Percentiles rank a stretch among this genome's conserved stretches.
phyloP scores from a whole-genome alignment of 768 basidiomycete genomes.

The Pseudohyphozyma bogoriensis region DNA sequence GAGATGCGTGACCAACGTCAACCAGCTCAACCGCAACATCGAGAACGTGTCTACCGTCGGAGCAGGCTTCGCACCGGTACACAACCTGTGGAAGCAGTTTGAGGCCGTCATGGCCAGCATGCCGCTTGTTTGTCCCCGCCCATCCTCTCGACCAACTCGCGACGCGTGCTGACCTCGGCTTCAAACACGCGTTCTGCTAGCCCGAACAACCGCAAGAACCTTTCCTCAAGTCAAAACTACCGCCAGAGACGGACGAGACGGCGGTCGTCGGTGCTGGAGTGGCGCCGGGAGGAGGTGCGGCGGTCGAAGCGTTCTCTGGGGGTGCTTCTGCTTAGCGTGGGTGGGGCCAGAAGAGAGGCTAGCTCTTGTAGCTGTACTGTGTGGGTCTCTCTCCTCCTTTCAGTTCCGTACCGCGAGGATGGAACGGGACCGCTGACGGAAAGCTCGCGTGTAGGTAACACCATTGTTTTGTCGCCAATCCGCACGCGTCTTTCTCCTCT shows the following conservation, averaged over 20 bases:
- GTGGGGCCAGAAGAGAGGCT: background rate
- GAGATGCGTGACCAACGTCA: constrained; percentile 12
- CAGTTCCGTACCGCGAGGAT: too few relatives aligned
- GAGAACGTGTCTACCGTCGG: constrained; percentile 20
- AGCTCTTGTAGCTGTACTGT: too few relatives aligned
- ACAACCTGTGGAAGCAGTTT: constrained; percentile 23
- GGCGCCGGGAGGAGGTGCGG: constrained; percentile 4
- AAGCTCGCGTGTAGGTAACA: too few relatives aligned
- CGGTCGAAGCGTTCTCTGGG: background rate
- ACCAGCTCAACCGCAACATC: constrained; percentile 29
- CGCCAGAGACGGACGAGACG: constrained; percentile 2
- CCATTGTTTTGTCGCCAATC: too few relatives aligned
- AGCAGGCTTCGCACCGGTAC: constrained; percentile 14
- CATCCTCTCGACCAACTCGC: background rate
- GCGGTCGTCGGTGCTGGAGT: background rate
- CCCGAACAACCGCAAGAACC: background rate
- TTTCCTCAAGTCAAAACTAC: background rate
- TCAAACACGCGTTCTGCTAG: background rate
- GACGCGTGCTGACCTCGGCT: background rate
- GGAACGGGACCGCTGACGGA: too few relatives aligned
- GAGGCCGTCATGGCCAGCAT: constrained; percentile 10
- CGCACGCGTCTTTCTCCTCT: too few relatives aligned
- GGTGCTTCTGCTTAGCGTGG: background rate
- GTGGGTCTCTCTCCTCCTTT: too few relatives aligned
- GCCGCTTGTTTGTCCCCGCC: background rate